Evolutionary conservation across 2,329 filamentous ascomycete species (phyloP).

Genomic region (Trichoderma asperellum): DNA sequence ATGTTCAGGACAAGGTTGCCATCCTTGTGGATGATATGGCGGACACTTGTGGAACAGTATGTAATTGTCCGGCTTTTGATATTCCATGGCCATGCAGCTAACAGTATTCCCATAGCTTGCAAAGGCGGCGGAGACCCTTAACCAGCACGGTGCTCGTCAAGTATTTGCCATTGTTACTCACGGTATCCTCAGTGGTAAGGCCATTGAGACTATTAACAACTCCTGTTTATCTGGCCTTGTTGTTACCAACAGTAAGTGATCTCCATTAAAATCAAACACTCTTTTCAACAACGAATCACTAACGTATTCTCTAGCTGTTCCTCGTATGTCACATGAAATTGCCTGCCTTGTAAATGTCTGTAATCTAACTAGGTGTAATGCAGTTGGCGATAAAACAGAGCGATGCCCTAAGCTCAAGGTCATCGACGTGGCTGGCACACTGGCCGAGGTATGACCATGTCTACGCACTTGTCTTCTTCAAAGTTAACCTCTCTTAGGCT

Average conservation of each 20-base stretch:
- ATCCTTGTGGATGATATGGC: slow-evolving; percentile 99
- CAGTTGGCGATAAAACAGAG: slow-evolving; percentile 75
- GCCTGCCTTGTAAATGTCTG: not conserved
- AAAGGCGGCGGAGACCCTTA: slow-evolving; percentile 89
- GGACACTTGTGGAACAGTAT: slow-evolving; percentile 83
- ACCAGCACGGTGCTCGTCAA: slow-evolving; percentile 82
- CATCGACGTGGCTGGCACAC: slow-evolving; percentile 87
- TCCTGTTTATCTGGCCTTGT: slow-evolving; percentile 78
- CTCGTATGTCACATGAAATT: slow-evolving; percentile 35
- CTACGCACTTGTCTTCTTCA: not conserved
- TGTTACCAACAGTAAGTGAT: slow-evolving; percentile 74
- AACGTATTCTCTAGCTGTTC: slow-evolving; percentile 41
- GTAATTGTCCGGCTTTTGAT: not conserved
- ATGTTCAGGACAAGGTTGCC: slow-evolving; percentile 86
- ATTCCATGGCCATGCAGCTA: slow-evolving; percentile 1
- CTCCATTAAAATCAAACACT: not conserved
- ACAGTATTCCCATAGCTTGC: slow-evolving; percentile 45
- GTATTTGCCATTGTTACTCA: slow-evolving; percentile 96
- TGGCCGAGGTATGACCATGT: slow-evolving; percentile 57
- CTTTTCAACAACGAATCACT: slow-evolving; percentile 29
- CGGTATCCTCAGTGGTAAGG: slow-evolving; percentile 85
- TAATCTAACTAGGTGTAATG: slow-evolving; percentile 19
- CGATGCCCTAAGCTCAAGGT: slow-evolving; percentile 80
- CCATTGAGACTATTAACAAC: slow-evolving; percentile 82
- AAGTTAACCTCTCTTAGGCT: slow-evolving; percentile 49